Evolutionary conservation across 1,284 basidiomycete species (phyloP), one percentile per base, ranked within the genome.

Genomic region (Xerocomus nothofagi): DNA sequence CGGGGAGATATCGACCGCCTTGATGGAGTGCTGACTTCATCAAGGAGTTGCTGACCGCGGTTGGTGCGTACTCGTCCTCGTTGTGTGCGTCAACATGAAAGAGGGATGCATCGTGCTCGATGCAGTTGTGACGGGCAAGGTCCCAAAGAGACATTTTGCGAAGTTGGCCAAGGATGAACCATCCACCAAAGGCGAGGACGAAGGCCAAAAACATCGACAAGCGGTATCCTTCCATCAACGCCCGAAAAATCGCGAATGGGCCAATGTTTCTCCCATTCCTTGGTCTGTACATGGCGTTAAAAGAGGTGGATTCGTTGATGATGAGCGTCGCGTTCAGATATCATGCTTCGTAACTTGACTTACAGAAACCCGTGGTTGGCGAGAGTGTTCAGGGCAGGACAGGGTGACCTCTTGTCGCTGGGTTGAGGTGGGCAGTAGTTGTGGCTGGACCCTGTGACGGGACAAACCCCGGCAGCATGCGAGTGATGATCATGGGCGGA

Each of bases 301-400:
- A 8, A 5, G 7, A 27, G 11, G 3, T 26, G 17, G 21, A 36
- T 31, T 34, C 12, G 30, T 27, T 17, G 7, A 39, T 39, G 0
- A 11, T 38, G 8, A 50, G 34, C 3, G 12, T 23, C 23, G 8
- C 6, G 33, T 17, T 18, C 4, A 14, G 3, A 31, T 6, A 2
- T 18, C 20, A 32, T 14, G 26, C 12, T 18, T 31, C 6, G 24
- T 29, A 34, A 9, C 3, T 9, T 14, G 26, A 63, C 70, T 49
- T 31, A 73, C 71, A 77, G 57, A 27, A 70, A 78, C 18, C 74
- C 72, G 39, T 74, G 73, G 49, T 78, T 77, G 1, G 74, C 73
- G 21, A 77, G 69, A 1, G 74, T 50, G 54, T 79, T 79, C 21
- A 78, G 54, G 4, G 74, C 81, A 4, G 81, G 76, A 42, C 76